These are phyloP conservation scores for Paramarasmius palmivorus DNA, from an alignment of 1,284 basidiomycete species.

Conservation along the genomic window DNA sequence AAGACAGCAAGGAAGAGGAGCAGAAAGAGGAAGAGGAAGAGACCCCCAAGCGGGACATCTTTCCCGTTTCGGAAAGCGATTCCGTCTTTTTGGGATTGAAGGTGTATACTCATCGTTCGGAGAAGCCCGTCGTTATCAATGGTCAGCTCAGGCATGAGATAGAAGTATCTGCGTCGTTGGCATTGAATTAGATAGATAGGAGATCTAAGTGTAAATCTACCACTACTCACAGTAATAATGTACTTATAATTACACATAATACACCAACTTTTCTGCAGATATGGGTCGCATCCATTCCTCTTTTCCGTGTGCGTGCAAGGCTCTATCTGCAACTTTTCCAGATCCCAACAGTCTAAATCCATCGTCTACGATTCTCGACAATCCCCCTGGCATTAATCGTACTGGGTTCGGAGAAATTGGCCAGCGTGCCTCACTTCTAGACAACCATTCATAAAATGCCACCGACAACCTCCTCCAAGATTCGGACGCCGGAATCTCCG, in stretches of 20 bases:
- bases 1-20: too few species aligned
- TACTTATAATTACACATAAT: slow-evolving; percentile 13
- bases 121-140: slow-evolving; percentile 35
- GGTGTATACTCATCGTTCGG: slow-evolving; percentile 41
- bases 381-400: slow-evolving; percentile 29
- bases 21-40: too few species aligned
- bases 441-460: slow-evolving; percentile 28
- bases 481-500: slow-evolving; percentile 21
- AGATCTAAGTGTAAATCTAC: too few species aligned
- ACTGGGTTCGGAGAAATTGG: slow-evolving; percentile 24
- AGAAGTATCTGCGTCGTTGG: slow-evolving; percentile 7
- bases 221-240: too few species aligned
- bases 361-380: slow-evolving; percentile 23
- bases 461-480: slow-evolving; percentile 27
- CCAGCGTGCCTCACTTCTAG: slow-evolving; percentile 20
- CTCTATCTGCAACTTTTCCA: slow-evolving; percentile 27
- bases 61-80: slow-evolving; percentile 23
- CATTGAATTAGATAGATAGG: slow-evolving; percentile 4
- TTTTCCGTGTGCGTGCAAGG: neutral
- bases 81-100: slow-evolving; percentile 38
- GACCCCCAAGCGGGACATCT: slow-evolving; percentile 1
- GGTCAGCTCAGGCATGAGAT: slow-evolving; percentile 32
- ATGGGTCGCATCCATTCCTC: slow-evolving; percentile 28
- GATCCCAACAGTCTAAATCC: slow-evolving; percentile 28
- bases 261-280: slow-evolving; percentile 34